These are phyloP conservation scores for Iberis pinnata DNA, from an alignment of 345 rosid genomes.

Conservation along the genomic window DNA sequence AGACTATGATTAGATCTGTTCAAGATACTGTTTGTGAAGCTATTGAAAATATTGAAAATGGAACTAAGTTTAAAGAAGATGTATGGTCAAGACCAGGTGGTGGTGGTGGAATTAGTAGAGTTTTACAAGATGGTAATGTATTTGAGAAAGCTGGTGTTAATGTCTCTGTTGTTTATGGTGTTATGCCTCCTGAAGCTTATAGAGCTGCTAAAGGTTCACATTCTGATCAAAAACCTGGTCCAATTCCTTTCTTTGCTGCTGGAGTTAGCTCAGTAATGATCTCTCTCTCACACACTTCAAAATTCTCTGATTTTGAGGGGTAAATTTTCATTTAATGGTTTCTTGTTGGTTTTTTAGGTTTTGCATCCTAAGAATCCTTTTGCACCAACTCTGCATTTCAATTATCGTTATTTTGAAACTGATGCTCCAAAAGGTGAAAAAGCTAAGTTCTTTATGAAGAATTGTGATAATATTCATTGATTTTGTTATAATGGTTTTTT, in stretches of 20 bases:
- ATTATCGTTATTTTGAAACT: slow-evolving; percentile 30
- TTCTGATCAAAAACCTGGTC: slow-evolving; percentile 68
- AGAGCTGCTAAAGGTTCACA: slow-evolving; percentile 77
- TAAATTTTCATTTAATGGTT: no score
- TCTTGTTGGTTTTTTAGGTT: slow-evolving; percentile 4
- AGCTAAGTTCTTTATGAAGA: no score
- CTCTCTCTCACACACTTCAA: neutral
- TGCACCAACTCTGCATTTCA: slow-evolving; percentile 61
- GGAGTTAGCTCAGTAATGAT: slow-evolving; percentile 81
- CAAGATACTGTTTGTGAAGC: slow-evolving; percentile 78
- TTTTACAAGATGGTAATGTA: slow-evolving; percentile 80
- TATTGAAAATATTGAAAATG: slow-evolving; percentile 56
- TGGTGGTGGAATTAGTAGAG: slow-evolving; percentile 97
- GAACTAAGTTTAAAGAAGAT: slow-evolving; percentile 81
- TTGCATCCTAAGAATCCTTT: slow-evolving; percentile 62
- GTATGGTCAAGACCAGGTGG: slow-evolving; percentile 98
- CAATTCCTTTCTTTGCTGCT: slow-evolving; percentile 86
- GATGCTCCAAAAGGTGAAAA: slow-evolving; percentile 74
- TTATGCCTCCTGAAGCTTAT: slow-evolving; percentile 99
- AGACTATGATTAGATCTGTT: slow-evolving; percentile 74
- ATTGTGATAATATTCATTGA: no score
- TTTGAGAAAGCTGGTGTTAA: slow-evolving; percentile 98
- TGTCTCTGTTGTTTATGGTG: slow-evolving; percentile 90
- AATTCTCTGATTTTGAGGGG: no score
- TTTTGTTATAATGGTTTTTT: neutral